Conservation (phyloP, 2,329 filamentous ascomycete genomes). For the Pyricularia grisea region DNA sequence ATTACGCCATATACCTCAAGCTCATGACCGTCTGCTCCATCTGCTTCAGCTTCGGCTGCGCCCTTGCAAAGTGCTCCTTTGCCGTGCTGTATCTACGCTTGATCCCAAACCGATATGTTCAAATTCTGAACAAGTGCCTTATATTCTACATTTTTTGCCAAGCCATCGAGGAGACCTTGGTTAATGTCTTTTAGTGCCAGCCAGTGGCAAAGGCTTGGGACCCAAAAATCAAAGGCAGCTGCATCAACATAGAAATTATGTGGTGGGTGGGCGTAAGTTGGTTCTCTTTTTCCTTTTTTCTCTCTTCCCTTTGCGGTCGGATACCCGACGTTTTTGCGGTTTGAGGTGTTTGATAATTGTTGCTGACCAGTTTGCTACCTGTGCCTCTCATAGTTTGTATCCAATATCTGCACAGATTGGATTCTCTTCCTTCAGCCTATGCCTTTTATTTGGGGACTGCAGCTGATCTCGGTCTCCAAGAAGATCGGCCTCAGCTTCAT, state of each 20-base stretch:
- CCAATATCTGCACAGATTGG: constrained; percentile 8
- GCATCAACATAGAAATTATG: constrained; percentile 1
- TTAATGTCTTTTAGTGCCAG: constrained; percentile 6
- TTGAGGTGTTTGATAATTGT: too few species aligned
- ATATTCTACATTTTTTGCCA: constrained; percentile 5
- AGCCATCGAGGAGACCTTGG: constrained; percentile 5
- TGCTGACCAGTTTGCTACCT: not conserved
- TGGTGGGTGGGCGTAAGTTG: constrained; percentile 5
- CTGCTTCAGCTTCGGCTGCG: constrained; percentile 5
- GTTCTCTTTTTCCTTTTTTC: too few species aligned
- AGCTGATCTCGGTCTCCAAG: constrained; percentile 7
- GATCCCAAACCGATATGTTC: constrained; percentile 1
- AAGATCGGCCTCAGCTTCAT: constrained; percentile 8
- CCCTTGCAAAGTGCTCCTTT: constrained; percentile 8
- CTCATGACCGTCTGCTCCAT: constrained; percentile 2
- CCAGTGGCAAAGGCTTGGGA: constrained; percentile 7
- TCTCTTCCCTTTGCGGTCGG: too few species aligned
- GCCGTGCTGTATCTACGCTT: constrained; percentile 9
- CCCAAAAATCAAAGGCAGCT: not conserved
- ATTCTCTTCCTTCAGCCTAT: constrained; percentile 9
- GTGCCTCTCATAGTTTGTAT: constrained; percentile 6
- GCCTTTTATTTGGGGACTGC: constrained; percentile 9
- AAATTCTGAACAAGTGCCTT: constrained; percentile 6
- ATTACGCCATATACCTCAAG: not conserved
- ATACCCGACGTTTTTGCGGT: too few species aligned